Base-by-base conservation (phyloP, 192 early-diverging fungal genomes). In the Rhizophlyctis rosea region DNA sequence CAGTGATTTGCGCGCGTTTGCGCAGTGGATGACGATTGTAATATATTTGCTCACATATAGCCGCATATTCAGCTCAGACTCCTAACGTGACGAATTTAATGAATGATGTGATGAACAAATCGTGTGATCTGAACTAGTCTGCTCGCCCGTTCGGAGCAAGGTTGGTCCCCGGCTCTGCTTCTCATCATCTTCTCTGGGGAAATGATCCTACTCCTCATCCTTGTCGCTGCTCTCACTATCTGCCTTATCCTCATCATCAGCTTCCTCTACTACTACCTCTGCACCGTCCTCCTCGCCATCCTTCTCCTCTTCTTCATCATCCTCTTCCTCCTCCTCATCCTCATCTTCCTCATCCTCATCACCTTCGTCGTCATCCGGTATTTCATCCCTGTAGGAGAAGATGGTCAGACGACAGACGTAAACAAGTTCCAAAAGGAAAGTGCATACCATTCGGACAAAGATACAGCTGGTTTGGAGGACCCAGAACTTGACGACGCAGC, bases 261-360 rank as follows among this genome's bases (percentile, higher is more conserved):
- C 27, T 14, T 50, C n/a, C n/a, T n/a, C n/a, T n/a, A n/a, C n/a
- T n/a, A n/a, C 49, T 44, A n/a, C 57, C 34, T 4, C 29, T 27
- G 23, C 14, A 1, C 9, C 13, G 24, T 61, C 28, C 47, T 27
- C 33, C 27, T 34, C 29, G 9, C 25, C 36, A 21, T 28, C 4
- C 3, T 13, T 30, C 13, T 28, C 33, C 4, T 50, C 29, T 11
- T 4, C 24, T 16, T 33, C 47, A 23, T 50, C 35, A 13, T 54
- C 44, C 21, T 50, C 55, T 21, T 33, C 35, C 1, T 65, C 64
- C 5, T 58, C 55, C 21, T 69, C 59, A 3, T 50, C 44, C 24
- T 54, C 52, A 13, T 69, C 67, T 4, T 69, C 67, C 16, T 55
- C 60, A 9, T 48, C 44, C 11, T 62, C 67, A 9, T 64, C 62